phyloP scores from a whole-genome alignment of 2,329 filamentous ascomycete species.

The Stachybotrys chlorohalonatus region DNA sequence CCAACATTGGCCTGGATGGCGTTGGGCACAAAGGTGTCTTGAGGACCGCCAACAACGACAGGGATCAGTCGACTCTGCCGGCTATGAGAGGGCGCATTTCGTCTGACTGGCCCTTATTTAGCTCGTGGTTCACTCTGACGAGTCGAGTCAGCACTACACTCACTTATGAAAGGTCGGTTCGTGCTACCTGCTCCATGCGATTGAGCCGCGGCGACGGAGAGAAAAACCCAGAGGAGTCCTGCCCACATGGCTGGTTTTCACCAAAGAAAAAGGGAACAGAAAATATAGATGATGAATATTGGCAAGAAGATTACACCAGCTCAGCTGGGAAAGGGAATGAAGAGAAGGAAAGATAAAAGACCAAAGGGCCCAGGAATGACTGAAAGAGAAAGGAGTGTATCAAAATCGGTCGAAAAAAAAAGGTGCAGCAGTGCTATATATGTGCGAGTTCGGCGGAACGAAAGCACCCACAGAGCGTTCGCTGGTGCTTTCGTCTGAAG shows the following conservation, averaged over 20 bases:
- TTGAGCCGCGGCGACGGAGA: neutral
- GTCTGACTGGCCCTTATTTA: conserved; percentile 2
- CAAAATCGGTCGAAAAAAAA: neutral
- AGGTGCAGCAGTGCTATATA: neutral
- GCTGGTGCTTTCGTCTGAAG: neutral
- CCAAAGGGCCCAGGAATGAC: neutral
- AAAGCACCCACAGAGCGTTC: neutral
- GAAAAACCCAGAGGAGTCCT: neutral
- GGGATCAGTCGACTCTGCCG: conserved; percentile 13
- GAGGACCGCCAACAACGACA: conserved; percentile 26
- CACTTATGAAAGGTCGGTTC: neutral
- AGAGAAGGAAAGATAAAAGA: neutral
- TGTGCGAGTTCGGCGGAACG: neutral
- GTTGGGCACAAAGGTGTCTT: conserved; percentile 28
- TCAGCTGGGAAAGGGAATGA: neutral
- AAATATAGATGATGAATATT: neutral
- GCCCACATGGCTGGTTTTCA: neutral
- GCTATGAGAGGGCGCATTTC: conserved; percentile 2
- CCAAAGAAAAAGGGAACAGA: neutral
- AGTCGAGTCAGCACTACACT: neutral
- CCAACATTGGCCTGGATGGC: conserved; percentile 21
- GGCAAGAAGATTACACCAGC: neutral
- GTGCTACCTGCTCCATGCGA: neutral
- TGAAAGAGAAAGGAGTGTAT: neutral
- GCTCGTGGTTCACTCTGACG: neutral